These are phyloP conservation scores for Boletus albobrunnescens DNA, from an alignment of 1,284 basidiomycete genomes.

Conservation along the genomic window DNA sequence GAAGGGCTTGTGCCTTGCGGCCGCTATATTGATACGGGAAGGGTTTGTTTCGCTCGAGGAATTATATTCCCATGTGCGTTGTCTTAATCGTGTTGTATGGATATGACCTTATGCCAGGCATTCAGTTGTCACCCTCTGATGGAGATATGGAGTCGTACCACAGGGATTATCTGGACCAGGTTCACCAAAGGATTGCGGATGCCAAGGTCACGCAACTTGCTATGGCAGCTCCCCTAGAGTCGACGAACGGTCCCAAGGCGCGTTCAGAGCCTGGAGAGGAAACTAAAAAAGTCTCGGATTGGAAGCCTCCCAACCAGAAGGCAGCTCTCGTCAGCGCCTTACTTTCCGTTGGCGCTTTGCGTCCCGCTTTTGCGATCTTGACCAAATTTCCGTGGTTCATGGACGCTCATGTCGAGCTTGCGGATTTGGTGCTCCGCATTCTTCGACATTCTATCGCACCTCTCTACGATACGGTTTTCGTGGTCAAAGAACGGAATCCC, in stretches of 20 bases:
- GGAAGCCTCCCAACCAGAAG: slow-evolving; percentile 74
- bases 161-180: slow-evolving; percentile 64
- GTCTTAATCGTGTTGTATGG: slow-evolving; percentile 1
- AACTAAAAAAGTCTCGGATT: slow-evolving; percentile 41
- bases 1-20: slow-evolving; percentile 72
- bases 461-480: slow-evolving; percentile 57
- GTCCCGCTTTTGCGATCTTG: slow-evolving; percentile 75
- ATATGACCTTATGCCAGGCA: slow-evolving; percentile 6
- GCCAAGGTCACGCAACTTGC: slow-evolving; percentile 80
- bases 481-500: slow-evolving; percentile 51
- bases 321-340: slow-evolving; percentile 78
- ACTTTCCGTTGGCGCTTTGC: slow-evolving; percentile 80
- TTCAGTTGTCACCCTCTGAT: slow-evolving; percentile 72
- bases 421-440: slow-evolving; percentile 78
- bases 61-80: slow-evolving; percentile 76
- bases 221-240: slow-evolving; percentile 85
- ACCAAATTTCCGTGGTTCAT: slow-evolving; percentile 85
- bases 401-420: slow-evolving; percentile 76
- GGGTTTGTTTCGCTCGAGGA: slow-evolving; percentile 84
- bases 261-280: slow-evolving; percentile 39
- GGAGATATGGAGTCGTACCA: slow-evolving; percentile 67
- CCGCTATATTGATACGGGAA: slow-evolving; percentile 87
- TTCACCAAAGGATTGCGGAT: slow-evolving; percentile 61
- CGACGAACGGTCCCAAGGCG: slow-evolving; percentile 39
- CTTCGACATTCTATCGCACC: slow-evolving; percentile 65